phyloP scores from a whole-genome alignment of 169 alveolate species.

The Sarcocystis neurona region DNA sequence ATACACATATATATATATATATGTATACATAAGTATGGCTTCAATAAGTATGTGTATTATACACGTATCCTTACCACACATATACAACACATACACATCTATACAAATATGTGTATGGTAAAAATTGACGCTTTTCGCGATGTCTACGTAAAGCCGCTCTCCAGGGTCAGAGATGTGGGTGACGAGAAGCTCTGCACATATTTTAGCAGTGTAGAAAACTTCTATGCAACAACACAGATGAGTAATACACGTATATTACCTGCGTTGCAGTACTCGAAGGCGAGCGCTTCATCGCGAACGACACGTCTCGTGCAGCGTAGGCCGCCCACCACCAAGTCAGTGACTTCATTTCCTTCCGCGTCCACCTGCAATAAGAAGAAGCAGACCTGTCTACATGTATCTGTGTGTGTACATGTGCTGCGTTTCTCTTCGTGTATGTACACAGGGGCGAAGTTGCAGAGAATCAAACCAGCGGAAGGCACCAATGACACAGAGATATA shows the following conservation, averaged over 20 bases:
- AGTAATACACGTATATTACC: conserved; percentile 12
- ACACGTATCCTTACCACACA: not conserved
- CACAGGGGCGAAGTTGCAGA: too few species aligned
- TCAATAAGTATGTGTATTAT: not conserved
- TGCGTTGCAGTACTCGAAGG: conserved; percentile 84
- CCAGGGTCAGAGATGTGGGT: not conserved
- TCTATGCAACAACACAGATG: not conserved
- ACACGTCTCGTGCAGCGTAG: conserved; percentile 86
- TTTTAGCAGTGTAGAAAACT: too few species aligned
- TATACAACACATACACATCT: not conserved
- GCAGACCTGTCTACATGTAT: too few species aligned
- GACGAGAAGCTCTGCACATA: not conserved
- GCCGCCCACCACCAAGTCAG: conserved; percentile 83
- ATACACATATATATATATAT: not conserved
- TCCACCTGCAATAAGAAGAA: conserved; percentile 72
- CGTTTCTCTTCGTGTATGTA: too few species aligned
- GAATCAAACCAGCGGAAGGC: too few species aligned
- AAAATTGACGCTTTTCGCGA: not conserved
- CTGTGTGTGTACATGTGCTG: too few species aligned
- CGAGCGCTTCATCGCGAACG: conserved; percentile 83
- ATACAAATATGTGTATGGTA: too few species aligned
- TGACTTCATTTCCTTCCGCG: conserved; percentile 78
- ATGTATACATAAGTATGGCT: not conserved
- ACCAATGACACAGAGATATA: too few species aligned
- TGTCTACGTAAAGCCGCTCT: not conserved